phyloP scores from a whole-genome alignment of 2,329 filamentous ascomycete genomes.

The Fusarium oxysporum region DNA sequence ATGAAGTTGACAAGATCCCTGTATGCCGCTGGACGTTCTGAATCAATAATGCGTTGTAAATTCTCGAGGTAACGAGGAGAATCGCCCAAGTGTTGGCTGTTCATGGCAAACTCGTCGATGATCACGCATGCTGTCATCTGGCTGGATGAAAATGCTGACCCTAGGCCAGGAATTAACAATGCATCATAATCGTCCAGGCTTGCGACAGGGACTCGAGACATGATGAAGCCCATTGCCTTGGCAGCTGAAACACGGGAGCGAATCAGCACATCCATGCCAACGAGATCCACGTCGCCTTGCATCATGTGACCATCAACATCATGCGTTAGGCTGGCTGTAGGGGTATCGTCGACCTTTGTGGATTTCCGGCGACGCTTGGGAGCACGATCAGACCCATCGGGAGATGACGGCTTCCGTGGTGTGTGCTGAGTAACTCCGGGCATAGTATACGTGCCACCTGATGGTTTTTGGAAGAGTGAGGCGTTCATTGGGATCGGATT shows the following conservation, averaged over 20 bases:
- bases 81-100: slow-evolving; percentile 57
- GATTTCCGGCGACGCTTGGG: slow-evolving; percentile 85
- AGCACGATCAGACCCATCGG: slow-evolving; percentile 69
- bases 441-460: slow-evolving; percentile 81
- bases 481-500: slow-evolving; percentile 94
- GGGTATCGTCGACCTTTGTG: slow-evolving; percentile 80
- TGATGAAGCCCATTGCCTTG: slow-evolving; percentile 84
- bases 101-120: slow-evolving; percentile 87
- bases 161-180: slow-evolving; percentile 73
- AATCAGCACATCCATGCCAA: slow-evolving; percentile 88
- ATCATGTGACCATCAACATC: slow-evolving; percentile 99
- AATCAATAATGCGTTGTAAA: slow-evolving; percentile 82
- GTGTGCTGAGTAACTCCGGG: slow-evolving; percentile 58
- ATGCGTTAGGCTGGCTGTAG: slow-evolving; percentile 76
- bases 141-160: slow-evolving; percentile 82
- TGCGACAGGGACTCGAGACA: slow-evolving; percentile 78
- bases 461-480: slow-evolving; percentile 90
- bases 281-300: slow-evolving; percentile 93
- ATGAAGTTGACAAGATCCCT: slow-evolving; percentile 90
- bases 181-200: slow-evolving; percentile 73
- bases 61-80: slow-evolving; percentile 67
- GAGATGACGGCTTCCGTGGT: slow-evolving; percentile 61
- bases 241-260: slow-evolving; percentile 90
- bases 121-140: slow-evolving; percentile 86
- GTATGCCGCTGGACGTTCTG: slow-evolving; percentile 84